Conservation (phyloP, 2,329 filamentous ascomycete species). For the Ophidiomyces ophidiicola region DNA sequence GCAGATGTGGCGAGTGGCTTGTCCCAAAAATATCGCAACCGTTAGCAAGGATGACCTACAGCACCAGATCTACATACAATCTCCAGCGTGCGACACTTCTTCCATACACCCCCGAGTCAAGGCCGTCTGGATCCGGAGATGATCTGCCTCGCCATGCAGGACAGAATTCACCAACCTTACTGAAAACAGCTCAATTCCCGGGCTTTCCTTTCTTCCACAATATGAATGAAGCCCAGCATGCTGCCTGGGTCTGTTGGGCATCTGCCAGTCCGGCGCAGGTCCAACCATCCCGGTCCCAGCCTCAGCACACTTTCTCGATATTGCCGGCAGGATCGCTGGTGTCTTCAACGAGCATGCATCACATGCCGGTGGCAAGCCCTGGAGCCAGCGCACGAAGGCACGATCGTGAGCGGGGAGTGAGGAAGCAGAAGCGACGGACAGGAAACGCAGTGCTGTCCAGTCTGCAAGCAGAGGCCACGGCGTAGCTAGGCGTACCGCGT, state of each 20-base stretch:
- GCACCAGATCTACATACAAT: constrained; percentile 54
- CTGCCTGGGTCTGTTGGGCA: constrained; percentile 84
- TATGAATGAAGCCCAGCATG: constrained; percentile 76
- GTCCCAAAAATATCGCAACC: neutral
- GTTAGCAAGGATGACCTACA: neutral
- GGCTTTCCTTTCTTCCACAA: constrained; percentile 76
- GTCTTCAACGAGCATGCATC: constrained; percentile 56
- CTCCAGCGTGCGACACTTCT: constrained; percentile 85
- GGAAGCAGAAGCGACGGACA: too few species aligned
- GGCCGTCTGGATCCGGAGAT: constrained; percentile 83
- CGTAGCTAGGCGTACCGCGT: too few species aligned
- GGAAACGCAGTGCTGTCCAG: too few species aligned
- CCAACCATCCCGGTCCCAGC: constrained; percentile 89
- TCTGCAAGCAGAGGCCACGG: too few species aligned
- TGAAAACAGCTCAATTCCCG: constrained; percentile 81
- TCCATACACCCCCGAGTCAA: constrained; percentile 71
- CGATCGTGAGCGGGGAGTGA: constrained; percentile 26
- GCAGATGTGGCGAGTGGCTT: constrained; percentile 59
- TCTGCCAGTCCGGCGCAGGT: constrained; percentile 87
- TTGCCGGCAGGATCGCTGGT: constrained; percentile 65
- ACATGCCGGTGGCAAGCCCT: constrained; percentile 76
- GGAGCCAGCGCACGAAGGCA: constrained; percentile 63
- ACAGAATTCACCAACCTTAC: constrained; percentile 95
- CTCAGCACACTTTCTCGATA: constrained; percentile 76
- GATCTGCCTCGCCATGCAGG: constrained; percentile 97